phyloP scores from a whole-genome alignment of 805 yeast genomes.

The Nakazawaea peltata region DNA sequence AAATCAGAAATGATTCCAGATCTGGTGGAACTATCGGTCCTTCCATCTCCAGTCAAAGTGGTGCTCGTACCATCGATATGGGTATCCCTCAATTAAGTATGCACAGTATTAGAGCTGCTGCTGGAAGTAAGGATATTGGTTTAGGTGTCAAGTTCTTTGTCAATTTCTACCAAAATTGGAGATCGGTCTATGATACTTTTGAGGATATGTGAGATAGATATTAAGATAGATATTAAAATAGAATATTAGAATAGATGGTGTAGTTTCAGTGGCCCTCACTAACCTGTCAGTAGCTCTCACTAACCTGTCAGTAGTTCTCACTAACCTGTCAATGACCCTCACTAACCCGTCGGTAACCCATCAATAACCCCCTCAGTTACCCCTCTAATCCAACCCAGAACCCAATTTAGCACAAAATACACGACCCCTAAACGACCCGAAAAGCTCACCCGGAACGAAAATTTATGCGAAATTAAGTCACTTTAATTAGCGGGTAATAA shows the following conservation, averaged over 20 bases:
- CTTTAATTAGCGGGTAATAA: too few relatives aligned
- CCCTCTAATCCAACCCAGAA: too few relatives aligned
- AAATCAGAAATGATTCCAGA: slow-evolving; percentile 76
- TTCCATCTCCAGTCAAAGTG: slow-evolving; percentile 50
- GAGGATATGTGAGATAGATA: slow-evolving; percentile 16
- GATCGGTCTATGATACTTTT: slow-evolving; percentile 43
- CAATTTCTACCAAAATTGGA: slow-evolving; percentile 65
- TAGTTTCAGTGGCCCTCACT: too few relatives aligned
- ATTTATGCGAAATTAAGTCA: too few relatives aligned
- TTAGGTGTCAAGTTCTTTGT: slow-evolving; percentile 65
- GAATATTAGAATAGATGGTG: too few relatives aligned
- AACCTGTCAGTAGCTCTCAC: not conserved
- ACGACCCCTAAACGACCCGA: too few relatives aligned
- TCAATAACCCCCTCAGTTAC: too few relatives aligned
- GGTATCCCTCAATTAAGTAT: slow-evolving; percentile 81
- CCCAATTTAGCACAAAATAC: too few relatives aligned
- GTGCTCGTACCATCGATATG: slow-evolving; percentile 70
- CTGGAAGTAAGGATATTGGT: slow-evolving; percentile 72
- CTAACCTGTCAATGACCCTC: not conserved
- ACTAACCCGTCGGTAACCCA: not conserved
- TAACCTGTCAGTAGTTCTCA: not conserved
- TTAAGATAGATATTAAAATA: too few relatives aligned
- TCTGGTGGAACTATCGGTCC: slow-evolving; percentile 92
- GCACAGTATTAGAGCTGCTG: slow-evolving; percentile 81
- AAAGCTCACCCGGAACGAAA: too few relatives aligned